Conservation (phyloP, 176 grass and related monocot species). For the Cocos nucifera region DNA sequence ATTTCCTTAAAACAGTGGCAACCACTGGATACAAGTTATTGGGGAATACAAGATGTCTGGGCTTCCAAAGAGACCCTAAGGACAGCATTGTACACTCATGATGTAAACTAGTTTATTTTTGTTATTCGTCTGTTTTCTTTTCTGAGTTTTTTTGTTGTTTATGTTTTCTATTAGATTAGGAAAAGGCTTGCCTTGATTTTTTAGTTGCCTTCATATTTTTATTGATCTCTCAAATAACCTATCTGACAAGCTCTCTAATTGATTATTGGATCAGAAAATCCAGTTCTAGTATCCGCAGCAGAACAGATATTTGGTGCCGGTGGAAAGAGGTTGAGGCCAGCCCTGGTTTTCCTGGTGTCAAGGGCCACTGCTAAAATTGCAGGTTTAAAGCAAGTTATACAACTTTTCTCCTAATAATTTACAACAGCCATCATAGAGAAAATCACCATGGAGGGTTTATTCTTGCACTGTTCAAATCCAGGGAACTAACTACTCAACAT, state of each 20-base stretch:
- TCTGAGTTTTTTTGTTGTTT: too few species aligned
- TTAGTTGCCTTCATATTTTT: too few species aligned
- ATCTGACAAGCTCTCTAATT: conserved; percentile 16
- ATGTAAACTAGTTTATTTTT: too few species aligned
- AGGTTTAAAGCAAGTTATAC: conserved; percentile 56
- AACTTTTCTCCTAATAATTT: not conserved
- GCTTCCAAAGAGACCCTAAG: too few species aligned
- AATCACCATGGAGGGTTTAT: conserved; percentile 5
- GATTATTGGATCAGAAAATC: conserved; percentile 94
- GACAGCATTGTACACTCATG: too few species aligned
- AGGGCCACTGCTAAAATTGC: conserved; percentile 69
- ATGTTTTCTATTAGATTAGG: too few species aligned
- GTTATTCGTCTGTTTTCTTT: too few species aligned
- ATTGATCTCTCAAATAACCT: too few species aligned
- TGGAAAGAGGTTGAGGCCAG: conserved; percentile 85
- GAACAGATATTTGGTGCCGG: conserved; percentile 96
- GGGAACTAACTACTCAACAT: conserved; percentile 78
- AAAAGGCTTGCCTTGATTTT: too few species aligned
- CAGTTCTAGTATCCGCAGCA: conserved; percentile 71
- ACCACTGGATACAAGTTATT: too few species aligned
- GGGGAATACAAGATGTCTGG: too few species aligned
- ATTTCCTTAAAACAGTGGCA: too few species aligned
- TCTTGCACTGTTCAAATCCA: conserved; percentile 28
- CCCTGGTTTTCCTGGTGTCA: conserved; percentile 96
- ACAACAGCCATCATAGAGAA: not conserved